A percentile compares a stretch with the other conserved stretches of the same genome.
Evolutionary conservation across 73 alveolate genomes (phyloP).

Genomic region (Tetrahymena elliotti): DNA sequence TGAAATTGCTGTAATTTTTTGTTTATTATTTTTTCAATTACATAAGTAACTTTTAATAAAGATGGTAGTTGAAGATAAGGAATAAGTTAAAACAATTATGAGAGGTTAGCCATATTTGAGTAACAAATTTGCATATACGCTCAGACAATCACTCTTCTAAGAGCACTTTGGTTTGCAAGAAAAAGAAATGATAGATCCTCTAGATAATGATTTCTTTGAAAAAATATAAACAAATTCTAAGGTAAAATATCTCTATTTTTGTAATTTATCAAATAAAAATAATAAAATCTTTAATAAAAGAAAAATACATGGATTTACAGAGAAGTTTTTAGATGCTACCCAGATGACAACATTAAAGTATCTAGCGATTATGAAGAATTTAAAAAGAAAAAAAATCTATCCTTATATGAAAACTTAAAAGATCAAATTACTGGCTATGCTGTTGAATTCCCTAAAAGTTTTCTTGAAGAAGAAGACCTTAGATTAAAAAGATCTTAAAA

Average conservation of each 20-base stretch:
- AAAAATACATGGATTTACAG: conserved; percentile 66
- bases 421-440: conserved; percentile 25
- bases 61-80: conserved; percentile 41
- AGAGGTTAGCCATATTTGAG: conserved; percentile 15
- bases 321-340: conserved; percentile 79
- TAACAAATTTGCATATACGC: conserved; percentile 47
- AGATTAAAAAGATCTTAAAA: conserved; percentile 18
- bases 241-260: background rate
- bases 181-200: conserved; percentile 70
- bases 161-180: conserved; percentile 81
- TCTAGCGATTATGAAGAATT: conserved; percentile 7
- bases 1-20: conserved; percentile 70
- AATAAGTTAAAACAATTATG: background rate
- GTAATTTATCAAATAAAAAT: conserved; percentile 8
- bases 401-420: background rate
- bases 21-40: background rate
- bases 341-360: conserved; percentile 52
- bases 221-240: background rate
- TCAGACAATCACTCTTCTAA: conserved; percentile 54
- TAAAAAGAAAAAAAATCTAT: background rate
- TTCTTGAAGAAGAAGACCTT: conserved; percentile 45
- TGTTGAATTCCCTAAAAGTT: conserved; percentile 59
- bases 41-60: background rate
- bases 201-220: conserved; percentile 36
- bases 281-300: conserved; percentile 37